Evolutionary conservation across 352 stramenopile species (phyloP), one percentile per base, ranked within the genome.

Genomic region (Phytophthora aleatoria): DNA sequence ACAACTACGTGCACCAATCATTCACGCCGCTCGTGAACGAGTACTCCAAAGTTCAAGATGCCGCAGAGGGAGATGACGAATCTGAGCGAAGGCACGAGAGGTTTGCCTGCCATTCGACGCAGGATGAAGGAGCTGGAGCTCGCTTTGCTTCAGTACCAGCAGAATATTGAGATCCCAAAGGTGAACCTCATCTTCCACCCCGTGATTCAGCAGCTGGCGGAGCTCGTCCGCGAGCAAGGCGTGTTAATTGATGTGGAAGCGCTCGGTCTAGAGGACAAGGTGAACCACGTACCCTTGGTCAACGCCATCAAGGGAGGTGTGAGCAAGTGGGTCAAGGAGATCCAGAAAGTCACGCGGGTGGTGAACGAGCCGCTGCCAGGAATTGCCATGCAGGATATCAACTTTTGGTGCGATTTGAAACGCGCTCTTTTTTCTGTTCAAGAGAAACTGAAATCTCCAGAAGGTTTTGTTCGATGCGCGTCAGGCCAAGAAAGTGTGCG

Each of bases 241-340:
- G 71, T 88, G 26, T 43, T 84, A 27, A 91, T 95, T 27, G 87
- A 96, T 67, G 76, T 96, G 33, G 87, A 95, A 56, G 79, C 82
- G 9, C 71, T 96, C 2, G 87, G 85, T 0, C 57, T 96, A 5
- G 83, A 94, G 61, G 85, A 95, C 5, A 91, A 92, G 41, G 74
- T 96, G 41, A 80, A 91, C 48, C 87, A 96, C 61, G 74, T 89
- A 13, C 67, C 74, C 0, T 96, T 95, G 57, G 61, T 96, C 3
- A 96, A 96, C 61, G 83, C 89, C 10, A 94, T 96, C 20, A 87
- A 96, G 61, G 85, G 77, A 36, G 85, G 87, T 35, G 91, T 98
- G n/a, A 97, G 95, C 74, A 92, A 94, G 51, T 98, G 94, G 94
- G 96, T 97, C 62, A 97, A 96, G 67, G 94, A 98, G 67, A 98